Evolutionary conservation across 2,329 filamentous ascomycete species (phyloP).

Genomic region (Raffaelea albimanens): DNA sequence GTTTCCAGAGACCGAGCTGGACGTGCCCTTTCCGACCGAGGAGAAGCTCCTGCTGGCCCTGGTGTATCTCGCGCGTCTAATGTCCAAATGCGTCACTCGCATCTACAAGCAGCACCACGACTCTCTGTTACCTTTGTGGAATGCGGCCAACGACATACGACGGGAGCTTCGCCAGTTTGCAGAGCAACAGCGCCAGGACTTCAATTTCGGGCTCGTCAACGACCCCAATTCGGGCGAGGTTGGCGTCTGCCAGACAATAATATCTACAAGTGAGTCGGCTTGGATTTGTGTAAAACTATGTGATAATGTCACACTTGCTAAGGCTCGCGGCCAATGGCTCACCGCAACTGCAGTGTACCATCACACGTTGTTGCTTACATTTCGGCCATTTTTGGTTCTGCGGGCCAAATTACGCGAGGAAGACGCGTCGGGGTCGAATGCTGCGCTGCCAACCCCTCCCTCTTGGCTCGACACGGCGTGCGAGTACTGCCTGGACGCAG

Average conservation of each 20-base stretch:
- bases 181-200: conserved; percentile 7
- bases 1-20: conserved; percentile 11
- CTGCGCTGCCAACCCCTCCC: conserved; percentile 7
- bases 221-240: conserved; percentile 8
- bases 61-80: conserved; percentile 9
- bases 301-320: no score
- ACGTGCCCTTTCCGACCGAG: conserved; percentile 11
- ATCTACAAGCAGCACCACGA: conserved; percentile 12
- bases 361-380: conserved; percentile 12
- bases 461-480: conserved; percentile 11
- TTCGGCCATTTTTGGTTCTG: conserved; percentile 12
- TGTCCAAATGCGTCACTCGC: conserved; percentile 10
- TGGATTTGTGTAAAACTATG: no score
- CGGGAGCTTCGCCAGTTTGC: conserved; percentile 11
- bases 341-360: conserved; percentile 11
- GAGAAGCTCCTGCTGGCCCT: conserved; percentile 10
- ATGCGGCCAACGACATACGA: conserved; percentile 12
- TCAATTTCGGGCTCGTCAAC: conserved; percentile 7
- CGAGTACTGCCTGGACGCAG: conserved; percentile 11
- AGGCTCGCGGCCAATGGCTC: no score
- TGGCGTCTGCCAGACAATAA: conserved; percentile 12
- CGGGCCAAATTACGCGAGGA: conserved; percentile 11
- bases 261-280: conserved; percentile 8
- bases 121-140: conserved; percentile 12
- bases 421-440: not conserved